phyloP scores from a whole-genome alignment of 768 basidiomycete species.

The Amylocystis lapponica region DNA sequence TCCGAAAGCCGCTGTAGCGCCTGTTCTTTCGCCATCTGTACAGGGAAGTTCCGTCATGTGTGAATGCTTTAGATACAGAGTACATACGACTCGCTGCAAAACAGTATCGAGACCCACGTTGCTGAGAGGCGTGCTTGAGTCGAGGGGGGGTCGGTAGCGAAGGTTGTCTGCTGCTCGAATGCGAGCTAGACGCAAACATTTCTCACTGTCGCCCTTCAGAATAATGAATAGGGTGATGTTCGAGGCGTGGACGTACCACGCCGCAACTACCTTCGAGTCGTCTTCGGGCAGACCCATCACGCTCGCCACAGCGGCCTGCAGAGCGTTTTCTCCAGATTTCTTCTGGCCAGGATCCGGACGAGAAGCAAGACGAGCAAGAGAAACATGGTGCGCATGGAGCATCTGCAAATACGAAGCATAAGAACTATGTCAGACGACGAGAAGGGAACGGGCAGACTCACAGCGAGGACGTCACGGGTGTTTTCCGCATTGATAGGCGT shows the following conservation, averaged over 20 bases:
- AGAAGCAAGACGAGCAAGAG: too few species aligned
- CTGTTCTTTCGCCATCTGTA: slow-evolving; percentile 8
- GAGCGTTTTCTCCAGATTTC: too few species aligned
- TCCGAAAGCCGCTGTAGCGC: slow-evolving; percentile 7
- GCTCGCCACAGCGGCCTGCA: background rate
- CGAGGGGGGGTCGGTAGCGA: slow-evolving; percentile 6
- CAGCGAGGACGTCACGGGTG: slow-evolving; percentile 9
- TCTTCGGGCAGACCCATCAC: background rate
- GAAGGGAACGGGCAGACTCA: background rate
- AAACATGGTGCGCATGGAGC: slow-evolving; percentile 9
- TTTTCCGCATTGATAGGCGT: slow-evolving; percentile 2
- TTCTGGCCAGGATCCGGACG: too few species aligned
- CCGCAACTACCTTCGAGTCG: background rate
- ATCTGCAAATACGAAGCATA: background rate
- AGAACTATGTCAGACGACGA: too few species aligned
- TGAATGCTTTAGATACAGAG: too few species aligned
- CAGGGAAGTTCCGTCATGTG: too few species aligned
- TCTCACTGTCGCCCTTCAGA: background rate
- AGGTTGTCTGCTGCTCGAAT: background rate
- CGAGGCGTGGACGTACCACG: background rate
- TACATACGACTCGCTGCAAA: too few species aligned
- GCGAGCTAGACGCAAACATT: background rate
- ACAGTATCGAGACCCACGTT: too few species aligned
- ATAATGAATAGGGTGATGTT: background rate
- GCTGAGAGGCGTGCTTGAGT: too few species aligned